These are phyloP conservation scores for Phytophthora fragariae DNA, from an alignment of 352 stramenopile genomes.

Conservation along the genomic window DNA sequence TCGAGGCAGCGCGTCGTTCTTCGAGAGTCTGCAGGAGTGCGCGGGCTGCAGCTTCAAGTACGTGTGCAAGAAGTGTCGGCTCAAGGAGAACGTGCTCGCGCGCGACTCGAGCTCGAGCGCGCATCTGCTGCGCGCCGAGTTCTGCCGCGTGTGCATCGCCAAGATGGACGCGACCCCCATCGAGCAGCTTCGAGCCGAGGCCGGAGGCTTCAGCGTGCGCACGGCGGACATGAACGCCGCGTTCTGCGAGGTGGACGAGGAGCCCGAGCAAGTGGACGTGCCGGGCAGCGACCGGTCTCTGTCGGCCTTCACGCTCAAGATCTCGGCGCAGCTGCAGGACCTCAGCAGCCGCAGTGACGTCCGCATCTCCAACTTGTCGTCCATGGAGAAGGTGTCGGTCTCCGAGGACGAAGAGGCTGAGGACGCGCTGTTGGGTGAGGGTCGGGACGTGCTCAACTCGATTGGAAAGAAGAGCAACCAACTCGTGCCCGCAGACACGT, in stretches of 20 bases:
- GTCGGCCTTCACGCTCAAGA: constrained; percentile 45
- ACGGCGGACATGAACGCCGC: constrained; percentile 19
- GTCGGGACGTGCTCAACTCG: constrained; percentile 46
- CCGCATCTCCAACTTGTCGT: constrained; percentile 43
- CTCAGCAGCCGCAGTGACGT: constrained; percentile 30
- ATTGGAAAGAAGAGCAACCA: constrained; percentile 42
- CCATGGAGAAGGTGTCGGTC: constrained; percentile 40
- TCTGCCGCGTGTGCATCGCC: constrained; percentile 45
- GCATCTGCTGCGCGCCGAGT: constrained; percentile 39
- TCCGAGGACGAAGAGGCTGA: constrained; percentile 42
- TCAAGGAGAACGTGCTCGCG: constrained; percentile 42
- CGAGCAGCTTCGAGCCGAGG: constrained; percentile 32
- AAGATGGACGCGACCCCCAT: constrained; percentile 42
- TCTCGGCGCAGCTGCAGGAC: constrained; percentile 38
- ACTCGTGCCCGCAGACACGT: constrained; percentile 24
- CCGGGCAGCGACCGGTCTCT: constrained; percentile 39
- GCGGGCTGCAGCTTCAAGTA: constrained; percentile 40
- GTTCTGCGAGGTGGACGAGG: constrained; percentile 23
- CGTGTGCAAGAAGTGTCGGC: constrained; percentile 46
- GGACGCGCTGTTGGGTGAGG: constrained; percentile 29
- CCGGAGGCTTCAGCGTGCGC: constrained; percentile 9
- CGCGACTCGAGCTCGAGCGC: constrained; percentile 24
- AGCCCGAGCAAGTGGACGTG: constrained; percentile 35
- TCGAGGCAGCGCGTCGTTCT: constrained; percentile 38
- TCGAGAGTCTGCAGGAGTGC: constrained; percentile 36